Conservation (phyloP, 352 stramenopile species). For the Chrysophaeum taylorii region DNA sequence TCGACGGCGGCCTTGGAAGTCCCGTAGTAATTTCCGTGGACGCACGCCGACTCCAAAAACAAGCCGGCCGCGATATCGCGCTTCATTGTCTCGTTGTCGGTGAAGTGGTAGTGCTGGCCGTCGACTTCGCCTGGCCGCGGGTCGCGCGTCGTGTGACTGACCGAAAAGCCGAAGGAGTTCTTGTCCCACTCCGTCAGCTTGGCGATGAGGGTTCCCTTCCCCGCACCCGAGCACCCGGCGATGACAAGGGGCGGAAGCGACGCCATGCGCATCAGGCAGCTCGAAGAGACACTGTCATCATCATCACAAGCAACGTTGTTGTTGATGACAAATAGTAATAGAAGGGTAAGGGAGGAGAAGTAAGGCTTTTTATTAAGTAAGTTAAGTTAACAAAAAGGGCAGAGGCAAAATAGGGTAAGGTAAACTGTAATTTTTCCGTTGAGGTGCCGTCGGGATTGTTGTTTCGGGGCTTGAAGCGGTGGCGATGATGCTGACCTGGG, state of each 20-base stretch:
- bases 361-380: too few species aligned
- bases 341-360: too few species aligned
- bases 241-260: conserved; percentile 63
- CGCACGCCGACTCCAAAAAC: conserved; percentile 92
- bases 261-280: conserved; percentile 47
- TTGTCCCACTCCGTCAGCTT: conserved; percentile 50
- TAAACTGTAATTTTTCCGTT: too few species aligned
- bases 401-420: too few species aligned
- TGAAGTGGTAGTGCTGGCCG: conserved; percentile 94
- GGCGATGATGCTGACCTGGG: not conserved
- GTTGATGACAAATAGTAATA: too few species aligned
- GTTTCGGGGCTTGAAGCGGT: too few species aligned
- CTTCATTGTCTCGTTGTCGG: conserved; percentile 74
- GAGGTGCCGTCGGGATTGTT: too few species aligned
- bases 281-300: too few species aligned
- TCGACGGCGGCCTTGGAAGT: conserved; percentile 77
- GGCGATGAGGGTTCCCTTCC: conserved; percentile 91
- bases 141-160: conserved; percentile 90
- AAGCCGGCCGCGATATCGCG: conserved; percentile 80
- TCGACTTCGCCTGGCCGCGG: conserved; percentile 83
- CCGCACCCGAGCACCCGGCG: conserved; percentile 71
- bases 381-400: too few species aligned
- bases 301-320: too few species aligned
- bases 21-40: conserved; percentile 95
- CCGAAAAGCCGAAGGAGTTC: conserved; percentile 56